These are phyloP conservation scores for Saccharomycopsis sp. DNA, from an alignment of 805 yeast species.

Conservation along the genomic window DNA sequence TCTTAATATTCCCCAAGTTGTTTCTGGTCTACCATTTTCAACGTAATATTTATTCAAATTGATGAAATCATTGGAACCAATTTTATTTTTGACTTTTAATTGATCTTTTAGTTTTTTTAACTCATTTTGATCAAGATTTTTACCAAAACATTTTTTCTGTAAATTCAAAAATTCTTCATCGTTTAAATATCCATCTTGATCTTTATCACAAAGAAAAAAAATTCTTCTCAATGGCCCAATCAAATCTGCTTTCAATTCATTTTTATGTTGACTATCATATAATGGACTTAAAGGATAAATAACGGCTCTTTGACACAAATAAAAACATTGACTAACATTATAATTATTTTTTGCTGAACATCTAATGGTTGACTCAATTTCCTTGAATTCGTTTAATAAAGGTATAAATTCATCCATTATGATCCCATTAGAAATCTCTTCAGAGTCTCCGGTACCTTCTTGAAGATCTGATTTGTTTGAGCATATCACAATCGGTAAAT, in stretches of 20 bases:
- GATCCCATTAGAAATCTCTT: conserved; percentile 14
- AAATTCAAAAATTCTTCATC: conserved; percentile 59
- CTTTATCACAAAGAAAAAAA: conserved; percentile 77
- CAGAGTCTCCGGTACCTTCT: conserved; percentile 10
- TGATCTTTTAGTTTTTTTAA: conserved; percentile 33
- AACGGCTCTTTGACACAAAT: conserved; percentile 86
- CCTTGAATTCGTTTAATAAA: conserved; percentile 80
- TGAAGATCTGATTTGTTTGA: conserved; percentile 63
- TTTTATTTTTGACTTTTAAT: conserved; percentile 34
- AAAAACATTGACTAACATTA: conserved; percentile 86
- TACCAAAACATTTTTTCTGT: conserved; percentile 68
- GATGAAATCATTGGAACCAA: conserved; percentile 68
- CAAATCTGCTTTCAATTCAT: conserved; percentile 68
- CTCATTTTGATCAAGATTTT: conserved; percentile 32
- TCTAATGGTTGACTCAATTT: conserved; percentile 83
- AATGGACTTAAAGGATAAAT: conserved; percentile 89
- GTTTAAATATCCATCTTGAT: conserved; percentile 77
- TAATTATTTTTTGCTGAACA: conserved; percentile 77
- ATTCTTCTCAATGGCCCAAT: conserved; percentile 67
- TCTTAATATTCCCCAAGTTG: conserved; percentile 90
- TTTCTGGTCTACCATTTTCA: conserved; percentile 89
- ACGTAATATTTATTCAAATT: conserved; percentile 73
- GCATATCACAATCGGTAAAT: conserved; percentile 84
- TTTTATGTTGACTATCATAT: conserved; percentile 76
- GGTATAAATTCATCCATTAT: conserved; percentile 79